Evolutionary conservation across 2,329 filamentous ascomycete species (phyloP), one percentile per base, ranked within the genome.

Genomic region (Claviceps sp.): DNA sequence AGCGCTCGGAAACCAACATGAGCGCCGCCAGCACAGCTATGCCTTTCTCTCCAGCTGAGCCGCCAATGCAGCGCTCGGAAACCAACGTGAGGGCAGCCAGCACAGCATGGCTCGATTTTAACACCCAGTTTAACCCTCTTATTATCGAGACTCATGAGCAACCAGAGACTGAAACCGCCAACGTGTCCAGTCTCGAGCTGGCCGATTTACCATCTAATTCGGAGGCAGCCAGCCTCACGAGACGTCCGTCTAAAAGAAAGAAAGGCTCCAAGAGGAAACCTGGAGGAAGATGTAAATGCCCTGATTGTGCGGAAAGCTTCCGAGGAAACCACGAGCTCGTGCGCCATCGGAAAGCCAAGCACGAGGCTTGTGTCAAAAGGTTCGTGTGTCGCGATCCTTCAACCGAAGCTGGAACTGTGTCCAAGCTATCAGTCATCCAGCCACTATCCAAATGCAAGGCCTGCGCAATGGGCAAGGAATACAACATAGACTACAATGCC

Each of bases 401-500:
- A 1, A 60, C 63, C 11, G 58, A 60, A 0, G 62, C 60, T 16
- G 72, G 72, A 7, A 62, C 72, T 2, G 57, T 60, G 18, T 65
- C 67, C 54, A 58, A 67, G 70, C 77, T 66, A 60, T 74, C 59
- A 64, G 80, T 70, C 67, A 75, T 77, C 69, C 77, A 68, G 50
- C 83, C 89, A 42, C 77, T 97, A 37, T 72, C 74, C 49, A 85
- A 85, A 58, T 96, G 90, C 78, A 95, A 95, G 67, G 79, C 86
- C 47, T 97, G 91, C 66, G 77, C 76, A 48, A 76, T 77, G 44
- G 71, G 77, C 52, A 96, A 95, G 72, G 77, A 79, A 54, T 97
- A 97, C 60, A 86, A 86, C 3, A 87, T 86, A 14, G 93, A 96
- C 70, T 96, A 97, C 70, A 97, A 97, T 61, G 91, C 90, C 0